phyloP scores from a whole-genome alignment of 306 rosid species.

The Quercus robur region DNA sequence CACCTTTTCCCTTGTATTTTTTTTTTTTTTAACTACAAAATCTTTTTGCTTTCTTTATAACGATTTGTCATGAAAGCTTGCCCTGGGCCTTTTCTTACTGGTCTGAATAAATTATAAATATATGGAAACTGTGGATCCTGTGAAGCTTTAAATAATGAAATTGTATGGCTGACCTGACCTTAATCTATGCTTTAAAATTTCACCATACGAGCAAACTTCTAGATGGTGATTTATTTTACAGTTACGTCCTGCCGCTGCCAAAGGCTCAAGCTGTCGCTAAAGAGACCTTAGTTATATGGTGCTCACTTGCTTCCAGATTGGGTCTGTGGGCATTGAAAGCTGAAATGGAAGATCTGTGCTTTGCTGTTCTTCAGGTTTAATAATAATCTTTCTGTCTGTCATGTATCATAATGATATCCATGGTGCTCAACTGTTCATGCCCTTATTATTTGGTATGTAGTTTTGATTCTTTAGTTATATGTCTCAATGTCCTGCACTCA shows the following conservation, averaged over 20 bases:
- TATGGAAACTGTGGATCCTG: background rate
- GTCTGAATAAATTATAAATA: background rate
- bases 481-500: conserved; percentile 22
- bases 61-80: background rate
- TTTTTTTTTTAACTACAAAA: background rate
- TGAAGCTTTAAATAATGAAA: background rate
- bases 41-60: background rate
- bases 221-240: conserved; percentile 36
- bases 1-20: background rate
- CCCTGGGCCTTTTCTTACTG: background rate
- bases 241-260: conserved; percentile 71
- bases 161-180: conserved; percentile 7
- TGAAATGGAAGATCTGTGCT: conserved; percentile 92
- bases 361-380: conserved; percentile 89
- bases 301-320: conserved; percentile 94
- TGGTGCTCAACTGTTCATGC: background rate
- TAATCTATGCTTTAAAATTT: conserved; percentile 19
- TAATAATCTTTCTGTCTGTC: conserved; percentile 17
- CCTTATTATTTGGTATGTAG: background rate
- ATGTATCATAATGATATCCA: conserved; percentile 2
- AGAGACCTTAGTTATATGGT: conserved; percentile 94
- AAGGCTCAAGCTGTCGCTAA: conserved; percentile 95
- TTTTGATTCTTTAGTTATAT: background rate
- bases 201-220: conserved; percentile 11
- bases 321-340: conserved; percentile 97